Percentiles rank a stretch among this genome's conserved stretches.
phyloP scores from a whole-genome alignment of 1,139 yeast genomes.

The Blastobotrys buckinghamii region DNA sequence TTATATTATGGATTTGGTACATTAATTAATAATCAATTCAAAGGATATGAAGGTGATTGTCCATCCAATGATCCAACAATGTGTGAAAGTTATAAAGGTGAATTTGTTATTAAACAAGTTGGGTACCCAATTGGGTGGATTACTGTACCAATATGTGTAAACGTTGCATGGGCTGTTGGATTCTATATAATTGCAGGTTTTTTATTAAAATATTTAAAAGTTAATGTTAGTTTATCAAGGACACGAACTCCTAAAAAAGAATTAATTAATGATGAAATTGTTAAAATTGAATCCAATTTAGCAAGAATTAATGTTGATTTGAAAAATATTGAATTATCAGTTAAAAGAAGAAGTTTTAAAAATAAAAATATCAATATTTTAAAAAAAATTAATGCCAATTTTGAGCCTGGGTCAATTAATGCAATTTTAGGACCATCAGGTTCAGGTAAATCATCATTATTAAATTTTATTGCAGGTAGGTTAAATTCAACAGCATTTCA shows the following conservation, averaged over 20 bases:
- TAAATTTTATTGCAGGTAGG: slow-evolving; percentile 63
- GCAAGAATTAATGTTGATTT: slow-evolving; percentile 19
- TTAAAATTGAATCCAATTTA: slow-evolving; percentile 1
- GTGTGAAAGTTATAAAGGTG: slow-evolving; percentile 44
- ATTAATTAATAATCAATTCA: slow-evolving; percentile 56
- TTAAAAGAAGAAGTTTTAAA: slow-evolving; percentile 4
- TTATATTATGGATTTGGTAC: slow-evolving; percentile 79
- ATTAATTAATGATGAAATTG: slow-evolving; percentile 8
- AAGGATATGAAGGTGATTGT: slow-evolving; percentile 56
- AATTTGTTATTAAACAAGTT: slow-evolving; percentile 46
- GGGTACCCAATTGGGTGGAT: slow-evolving; percentile 63
- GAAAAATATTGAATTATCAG: slow-evolving; percentile 18
- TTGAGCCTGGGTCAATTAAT: slow-evolving; percentile 61
- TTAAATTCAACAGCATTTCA: slow-evolving; percentile 38
- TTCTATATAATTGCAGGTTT: slow-evolving; percentile 45
- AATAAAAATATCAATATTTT: slow-evolving; percentile 34
- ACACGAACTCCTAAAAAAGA: slow-evolving; percentile 17
- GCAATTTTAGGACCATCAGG: slow-evolving; percentile 91
- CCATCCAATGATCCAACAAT: slow-evolving; percentile 36
- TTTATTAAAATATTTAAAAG: slow-evolving; percentile 40
- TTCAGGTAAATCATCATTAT: slow-evolving; percentile 72
- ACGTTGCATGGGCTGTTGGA: slow-evolving; percentile 55
- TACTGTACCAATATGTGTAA: slow-evolving; percentile 57
- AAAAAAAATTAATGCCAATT: slow-evolving; percentile 48
- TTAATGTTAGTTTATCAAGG: slow-evolving; percentile 48